These are phyloP conservation scores for Pseudoturritis turrita DNA, from an alignment of 345 rosid genomes.

Conservation along the genomic window DNA sequence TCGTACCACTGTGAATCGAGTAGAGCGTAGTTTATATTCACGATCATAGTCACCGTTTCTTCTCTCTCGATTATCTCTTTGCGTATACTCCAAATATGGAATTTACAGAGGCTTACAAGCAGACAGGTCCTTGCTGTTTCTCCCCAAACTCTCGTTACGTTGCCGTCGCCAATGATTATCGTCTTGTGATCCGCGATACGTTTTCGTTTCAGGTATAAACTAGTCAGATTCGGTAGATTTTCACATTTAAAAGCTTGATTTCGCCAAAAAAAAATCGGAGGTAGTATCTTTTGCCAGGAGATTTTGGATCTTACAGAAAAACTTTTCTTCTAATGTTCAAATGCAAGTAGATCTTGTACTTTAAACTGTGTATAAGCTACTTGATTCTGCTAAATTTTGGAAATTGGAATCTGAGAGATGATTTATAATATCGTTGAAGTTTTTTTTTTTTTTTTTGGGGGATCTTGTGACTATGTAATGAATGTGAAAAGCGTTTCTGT, in stretches of 20 bases:
- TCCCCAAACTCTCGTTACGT: conserved; percentile 87
- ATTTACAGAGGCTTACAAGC: conserved; percentile 86
- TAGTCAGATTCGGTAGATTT: background rate
- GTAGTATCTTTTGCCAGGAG: background rate
- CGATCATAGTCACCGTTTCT: background rate
- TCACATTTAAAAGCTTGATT: conserved; percentile 9
- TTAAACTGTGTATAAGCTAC: background rate
- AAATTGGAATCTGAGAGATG: background rate
- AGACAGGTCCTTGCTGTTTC: conserved; percentile 83
- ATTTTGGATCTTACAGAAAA: conserved; percentile 11
- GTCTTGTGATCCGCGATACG: conserved; percentile 87
- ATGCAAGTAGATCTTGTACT: conserved; percentile 21
- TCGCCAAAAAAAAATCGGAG: background rate
- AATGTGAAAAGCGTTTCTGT: background rate
- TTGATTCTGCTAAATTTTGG: background rate
- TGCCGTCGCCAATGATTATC: conserved; percentile 83
- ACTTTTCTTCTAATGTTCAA: background rate
- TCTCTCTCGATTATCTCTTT: background rate
- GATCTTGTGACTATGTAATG: conserved; percentile 1
- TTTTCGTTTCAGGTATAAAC: conserved; percentile 65
- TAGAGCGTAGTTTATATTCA: background rate
- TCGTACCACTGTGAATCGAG: conserved; percentile 16
- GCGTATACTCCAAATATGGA: conserved; percentile 44
- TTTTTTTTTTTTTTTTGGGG: background rate
- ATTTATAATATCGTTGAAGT: background rate